Base-by-base conservation (phyloP, 2,329 filamentous ascomycete species). In the Nannizzia gypsea region DNA sequence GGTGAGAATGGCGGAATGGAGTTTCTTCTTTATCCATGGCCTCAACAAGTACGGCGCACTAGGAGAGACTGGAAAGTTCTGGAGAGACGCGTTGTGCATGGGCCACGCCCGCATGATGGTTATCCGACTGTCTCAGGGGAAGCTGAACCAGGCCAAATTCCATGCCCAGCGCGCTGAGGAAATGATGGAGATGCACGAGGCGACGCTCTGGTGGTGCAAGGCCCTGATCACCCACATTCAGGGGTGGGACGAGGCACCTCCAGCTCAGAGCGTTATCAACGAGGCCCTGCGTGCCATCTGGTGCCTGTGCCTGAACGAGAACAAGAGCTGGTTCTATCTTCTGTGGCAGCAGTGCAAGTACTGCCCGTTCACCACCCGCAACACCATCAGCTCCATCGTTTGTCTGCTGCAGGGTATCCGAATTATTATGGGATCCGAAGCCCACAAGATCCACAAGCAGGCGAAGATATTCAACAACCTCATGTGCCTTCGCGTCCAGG, bases 31-130 rank as follows among this genome's bases (percentile, higher is more conserved):
- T n/a, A 54, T 15, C 26, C 17, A 59, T 13, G 42, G 28, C 9
- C 28, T 59, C 15, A 13, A 13, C 11, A 54, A 38, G 20, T 59
- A 59, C 20, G 48, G 34, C 13, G 28, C 9, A n/a, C 26, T 2
- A 13, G 2, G 17, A 20, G 28, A n/a, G 11, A 6, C 5, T 11
- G 44, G 20, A 15, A 5, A 5, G 4, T 0, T 54, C 13, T 59
- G 57, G 57, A 13, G 57, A 52, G 57, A 59, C 57, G 54, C 57
- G 6, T n/a, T 59, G 17, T 52, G 57, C 57, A 36, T 54, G 44
- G 28, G 26, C n/a, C 57, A 59, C 34, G 34, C 48, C 5, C 44
- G 48, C 15, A 20, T 59, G 17, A 54, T 59, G 57, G 34, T 40
- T 28, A 54, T 59, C 34, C 13, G n/a, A 6, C 17, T 59, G 17